These are phyloP conservation scores for Debaryomycetaceae sp. DNA, from an alignment of 1,139 yeast species.

Conservation along the genomic window DNA sequence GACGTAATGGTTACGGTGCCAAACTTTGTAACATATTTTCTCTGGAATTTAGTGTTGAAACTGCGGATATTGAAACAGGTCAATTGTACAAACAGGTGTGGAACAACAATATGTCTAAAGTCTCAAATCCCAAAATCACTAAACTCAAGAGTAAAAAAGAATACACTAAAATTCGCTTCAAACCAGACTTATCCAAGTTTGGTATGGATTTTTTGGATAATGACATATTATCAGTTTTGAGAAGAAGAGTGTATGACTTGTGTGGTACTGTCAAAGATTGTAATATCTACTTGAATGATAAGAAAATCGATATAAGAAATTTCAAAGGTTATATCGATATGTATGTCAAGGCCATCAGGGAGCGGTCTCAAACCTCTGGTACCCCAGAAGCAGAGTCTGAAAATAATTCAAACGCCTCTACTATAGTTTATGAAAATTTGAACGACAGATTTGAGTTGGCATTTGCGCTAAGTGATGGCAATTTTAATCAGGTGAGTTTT, in stretches of 20 bases:
- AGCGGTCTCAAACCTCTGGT: conserved; percentile 24
- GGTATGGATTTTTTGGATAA: conserved; percentile 80
- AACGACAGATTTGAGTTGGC: conserved; percentile 90
- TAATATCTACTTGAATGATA: conserved; percentile 75
- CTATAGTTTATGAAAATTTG: conserved; percentile 76
- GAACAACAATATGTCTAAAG: conserved; percentile 80
- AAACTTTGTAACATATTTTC: conserved; percentile 88
- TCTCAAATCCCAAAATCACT: conserved; percentile 73
- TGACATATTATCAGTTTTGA: conserved; percentile 78
- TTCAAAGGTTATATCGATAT: conserved; percentile 89
- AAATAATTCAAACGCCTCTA: conserved; percentile 26
- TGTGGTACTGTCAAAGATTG: conserved; percentile 94
- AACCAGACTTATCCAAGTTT: conserved; percentile 83
- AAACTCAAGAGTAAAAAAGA: conserved; percentile 61
- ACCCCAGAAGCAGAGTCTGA: conserved; percentile 20
- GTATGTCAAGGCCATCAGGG: conserved; percentile 70
- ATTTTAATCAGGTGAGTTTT: conserved; percentile 90
- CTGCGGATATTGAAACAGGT: conserved; percentile 71
- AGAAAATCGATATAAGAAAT: conserved; percentile 61
- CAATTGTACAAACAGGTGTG: conserved; percentile 76
- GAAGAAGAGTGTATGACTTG: conserved; percentile 92
- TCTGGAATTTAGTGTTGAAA: conserved; percentile 80
- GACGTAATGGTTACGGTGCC: conserved; percentile 98
- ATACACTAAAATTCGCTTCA: conserved; percentile 83
- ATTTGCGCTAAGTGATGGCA: conserved; percentile 87